Conservation (phyloP, 148 eudicot species). For the Oxyria digyna region DNA sequence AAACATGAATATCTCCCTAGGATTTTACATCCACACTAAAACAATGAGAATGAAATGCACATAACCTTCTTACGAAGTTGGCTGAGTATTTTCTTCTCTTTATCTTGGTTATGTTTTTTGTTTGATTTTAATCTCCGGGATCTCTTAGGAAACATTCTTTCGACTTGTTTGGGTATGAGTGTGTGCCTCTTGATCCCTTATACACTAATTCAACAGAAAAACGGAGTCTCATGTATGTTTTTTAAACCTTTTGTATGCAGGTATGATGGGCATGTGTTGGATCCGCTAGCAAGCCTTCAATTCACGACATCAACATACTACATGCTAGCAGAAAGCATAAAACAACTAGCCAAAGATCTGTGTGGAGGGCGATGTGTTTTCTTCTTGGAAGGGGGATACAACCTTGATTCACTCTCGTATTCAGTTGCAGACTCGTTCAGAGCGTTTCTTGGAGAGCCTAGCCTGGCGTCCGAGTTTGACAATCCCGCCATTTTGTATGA, state of each 20-base stretch:
- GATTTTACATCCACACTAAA: not conserved
- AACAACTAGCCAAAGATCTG: constrained; percentile 65
- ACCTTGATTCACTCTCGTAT: constrained; percentile 61
- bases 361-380: constrained; percentile 93
- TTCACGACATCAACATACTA: constrained; percentile 94
- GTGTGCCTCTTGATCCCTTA: no score
- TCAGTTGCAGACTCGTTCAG: constrained; percentile 85
- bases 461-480: constrained; percentile 55
- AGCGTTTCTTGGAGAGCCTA: constrained; percentile 78
- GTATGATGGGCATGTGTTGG: constrained; percentile 78
- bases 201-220: no score
- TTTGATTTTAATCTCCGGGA: no score
- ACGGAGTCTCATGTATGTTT: no score
- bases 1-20: no score
- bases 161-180: no score
- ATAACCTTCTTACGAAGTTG: no score
- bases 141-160: no score
- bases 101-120: no score
- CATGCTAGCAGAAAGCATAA: constrained; percentile 65
- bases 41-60: no score
- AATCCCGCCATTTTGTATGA: constrained; percentile 65
- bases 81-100: no score
- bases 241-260: constrained; percentile 26
- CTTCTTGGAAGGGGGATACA: constrained; percentile 95
- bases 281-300: constrained; percentile 80